phyloP scores from a whole-genome alignment of 345 rosid genomes.

The Ailanthus altissimus region DNA sequence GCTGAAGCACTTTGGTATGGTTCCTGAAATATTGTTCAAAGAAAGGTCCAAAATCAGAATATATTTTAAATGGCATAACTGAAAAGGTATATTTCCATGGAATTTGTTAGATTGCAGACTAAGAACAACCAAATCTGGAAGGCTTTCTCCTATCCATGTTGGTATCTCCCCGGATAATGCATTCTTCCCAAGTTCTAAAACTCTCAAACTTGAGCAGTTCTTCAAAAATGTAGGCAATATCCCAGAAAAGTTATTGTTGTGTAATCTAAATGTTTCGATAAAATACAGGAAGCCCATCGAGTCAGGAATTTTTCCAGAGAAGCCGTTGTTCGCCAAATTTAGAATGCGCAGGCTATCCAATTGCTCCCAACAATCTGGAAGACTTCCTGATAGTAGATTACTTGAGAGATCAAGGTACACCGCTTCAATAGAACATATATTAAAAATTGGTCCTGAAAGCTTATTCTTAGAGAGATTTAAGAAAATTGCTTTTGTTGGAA shows the following conservation, averaged over 20 bases:
- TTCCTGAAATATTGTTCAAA: background rate
- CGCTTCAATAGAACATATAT: conserved; percentile 16
- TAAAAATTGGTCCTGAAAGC: conserved; percentile 33
- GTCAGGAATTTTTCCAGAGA: conserved; percentile 26
- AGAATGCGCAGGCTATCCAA: background rate
- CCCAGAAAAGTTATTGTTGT: conserved; percentile 32
- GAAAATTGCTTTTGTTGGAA: background rate
- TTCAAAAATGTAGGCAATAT: conserved; percentile 34
- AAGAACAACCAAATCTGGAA: background rate
- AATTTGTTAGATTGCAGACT: background rate
- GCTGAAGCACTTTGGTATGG: background rate
- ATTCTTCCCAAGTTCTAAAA: background rate
- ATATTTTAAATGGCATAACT: background rate
- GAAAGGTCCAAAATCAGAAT: conserved; percentile 15
- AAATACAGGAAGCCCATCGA: conserved; percentile 29
- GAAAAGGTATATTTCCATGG: background rate
- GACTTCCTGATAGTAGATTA: conserved; percentile 33
- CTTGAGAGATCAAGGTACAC: conserved; percentile 41
- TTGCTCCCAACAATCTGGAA: conserved; percentile 24
- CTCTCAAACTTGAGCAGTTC: conserved; percentile 9
- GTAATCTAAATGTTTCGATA: conserved; percentile 32
- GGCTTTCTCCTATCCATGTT: conserved; percentile 11
- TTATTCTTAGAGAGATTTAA: conserved; percentile 40
- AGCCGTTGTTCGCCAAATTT: conserved; percentile 18
- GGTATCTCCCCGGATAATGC: conserved; percentile 3